A percentile compares a stretch with the other conserved stretches of the same genome.
Conservation (phyloP, 352 stramenopile genomes). For the Phytopythium kandeliae region DNA sequence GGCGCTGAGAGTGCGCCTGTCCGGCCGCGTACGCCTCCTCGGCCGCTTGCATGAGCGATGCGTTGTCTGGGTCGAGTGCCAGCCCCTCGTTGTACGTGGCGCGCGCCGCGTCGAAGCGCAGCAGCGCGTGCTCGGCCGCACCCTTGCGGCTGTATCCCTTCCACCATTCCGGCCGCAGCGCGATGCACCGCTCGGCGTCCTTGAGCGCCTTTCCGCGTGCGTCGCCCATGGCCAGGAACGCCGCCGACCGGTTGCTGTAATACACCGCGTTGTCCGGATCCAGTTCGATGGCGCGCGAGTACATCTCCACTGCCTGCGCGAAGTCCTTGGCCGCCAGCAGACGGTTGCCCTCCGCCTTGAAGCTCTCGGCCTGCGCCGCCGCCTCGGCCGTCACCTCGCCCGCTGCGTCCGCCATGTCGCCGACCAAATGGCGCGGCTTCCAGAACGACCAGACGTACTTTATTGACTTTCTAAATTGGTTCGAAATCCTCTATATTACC, state of each 20-base stretch:
- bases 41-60: constrained; percentile 49
- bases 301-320: constrained; percentile 72
- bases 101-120: constrained; percentile 66
- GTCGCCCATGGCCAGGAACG: constrained; percentile 75
- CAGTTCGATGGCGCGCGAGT: constrained; percentile 75
- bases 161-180: constrained; percentile 75
- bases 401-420: constrained; percentile 2
- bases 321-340: constrained; percentile 59
- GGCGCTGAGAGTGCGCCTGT: constrained; percentile 49
- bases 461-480: neutral
- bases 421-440: no score
- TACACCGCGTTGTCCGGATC: constrained; percentile 85
- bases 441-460: no score
- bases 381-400: constrained; percentile 35
- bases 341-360: constrained; percentile 82
- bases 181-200: constrained; percentile 77
- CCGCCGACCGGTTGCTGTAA: constrained; percentile 82
- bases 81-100: constrained; percentile 68
- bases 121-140: constrained; percentile 67
- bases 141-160: constrained; percentile 86
- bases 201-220: constrained; percentile 71
- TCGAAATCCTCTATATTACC: no score
- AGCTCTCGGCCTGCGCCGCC: constrained; percentile 65
- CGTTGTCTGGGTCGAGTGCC: constrained; percentile 64
- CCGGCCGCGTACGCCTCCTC: constrained; percentile 73